A percentile compares a stretch with the other conserved stretches of the same genome.
Evolutionary conservation across 1,139 yeast genomes (phyloP).

Genomic region (Saccharomyces hybrid): DNA sequence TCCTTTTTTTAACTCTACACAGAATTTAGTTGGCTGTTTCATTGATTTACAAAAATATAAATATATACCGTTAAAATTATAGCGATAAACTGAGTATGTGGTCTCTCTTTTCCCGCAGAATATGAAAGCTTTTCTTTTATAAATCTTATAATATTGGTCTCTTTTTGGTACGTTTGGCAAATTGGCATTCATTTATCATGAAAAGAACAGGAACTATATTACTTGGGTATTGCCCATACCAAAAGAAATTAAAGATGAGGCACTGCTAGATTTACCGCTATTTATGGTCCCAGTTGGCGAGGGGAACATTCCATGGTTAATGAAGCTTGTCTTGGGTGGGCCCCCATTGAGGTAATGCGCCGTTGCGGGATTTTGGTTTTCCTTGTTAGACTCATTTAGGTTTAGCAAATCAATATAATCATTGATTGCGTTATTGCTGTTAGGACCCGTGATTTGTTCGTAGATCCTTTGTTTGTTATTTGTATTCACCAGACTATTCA

Average conservation of each 20-base stretch:
- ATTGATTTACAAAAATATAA: too few relatives aligned
- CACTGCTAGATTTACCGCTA: slow-evolving; percentile 13
- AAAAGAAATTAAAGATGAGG: slow-evolving; percentile 22
- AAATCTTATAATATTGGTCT: not conserved
- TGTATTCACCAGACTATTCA: slow-evolving; percentile 13
- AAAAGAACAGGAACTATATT: not conserved
- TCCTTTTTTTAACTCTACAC: not conserved
- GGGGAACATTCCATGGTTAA: slow-evolving; percentile 19
- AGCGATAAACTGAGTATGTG: not conserved
- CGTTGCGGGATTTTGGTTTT: slow-evolving; percentile 13
- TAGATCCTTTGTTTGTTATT: slow-evolving; percentile 7
- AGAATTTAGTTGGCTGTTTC: not conserved
- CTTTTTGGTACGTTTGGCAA: not conserved
- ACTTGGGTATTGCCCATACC: not conserved
- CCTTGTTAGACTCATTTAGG: slow-evolving; percentile 4
- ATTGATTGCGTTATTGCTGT: slow-evolving; percentile 5
- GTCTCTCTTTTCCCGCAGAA: not conserved
- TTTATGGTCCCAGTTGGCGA: slow-evolving; percentile 15
- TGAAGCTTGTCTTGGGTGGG: slow-evolving; percentile 23
- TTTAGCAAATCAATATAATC: not conserved
- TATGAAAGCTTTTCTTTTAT: not conserved
- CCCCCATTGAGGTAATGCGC: slow-evolving; percentile 5
- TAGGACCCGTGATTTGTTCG: slow-evolving; percentile 3
- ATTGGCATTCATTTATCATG: not conserved
- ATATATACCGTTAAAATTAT: not conserved